Evolutionary conservation across 192 early-diverging fungal genomes (phyloP).

Genomic region (Phycomyces blakesleeanus): DNA sequence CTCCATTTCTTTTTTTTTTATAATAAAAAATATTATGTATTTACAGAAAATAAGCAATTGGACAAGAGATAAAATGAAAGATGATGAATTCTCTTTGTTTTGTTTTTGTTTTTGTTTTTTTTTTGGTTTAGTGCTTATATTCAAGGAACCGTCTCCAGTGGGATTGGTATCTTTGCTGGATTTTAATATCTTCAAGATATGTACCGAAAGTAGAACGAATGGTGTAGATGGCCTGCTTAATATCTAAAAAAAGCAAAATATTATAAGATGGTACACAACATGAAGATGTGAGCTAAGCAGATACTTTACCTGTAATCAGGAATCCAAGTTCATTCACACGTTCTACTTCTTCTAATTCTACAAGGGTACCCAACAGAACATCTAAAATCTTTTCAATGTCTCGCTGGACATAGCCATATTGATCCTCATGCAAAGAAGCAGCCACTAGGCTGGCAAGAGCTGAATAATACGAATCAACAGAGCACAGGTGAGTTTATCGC

Average conservation of each 20-base stretch:
- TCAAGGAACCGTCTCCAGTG: conserved; percentile 13
- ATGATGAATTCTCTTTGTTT: background rate
- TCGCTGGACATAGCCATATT: conserved; percentile 28
- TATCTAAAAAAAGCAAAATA: background rate
- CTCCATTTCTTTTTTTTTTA: background rate
- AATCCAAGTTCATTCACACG: background rate
- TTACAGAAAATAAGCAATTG: background rate
- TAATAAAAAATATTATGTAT: background rate
- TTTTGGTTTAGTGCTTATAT: conserved; percentile 4
- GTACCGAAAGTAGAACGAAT: background rate
- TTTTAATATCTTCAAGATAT: conserved; percentile 10
- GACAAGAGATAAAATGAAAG: background rate
- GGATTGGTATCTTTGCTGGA: conserved; percentile 6
- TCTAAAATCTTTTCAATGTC: conserved; percentile 29
- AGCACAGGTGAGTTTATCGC: too few relatives aligned
- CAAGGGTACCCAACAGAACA: conserved; percentile 21
- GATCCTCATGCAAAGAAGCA: conserved; percentile 30
- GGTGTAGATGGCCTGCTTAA: background rate
- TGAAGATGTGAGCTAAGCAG: background rate
- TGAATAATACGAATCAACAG: conserved; percentile 6
- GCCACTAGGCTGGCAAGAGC: conserved; percentile 24
- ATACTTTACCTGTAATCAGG: background rate
- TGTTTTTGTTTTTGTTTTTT: too few relatives aligned
- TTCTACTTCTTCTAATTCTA: conserved; percentile 11
- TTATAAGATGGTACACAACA: background rate